phyloP scores from a whole-genome alignment of 495 filamentous ascomycete species.

The Hypoxylon cercidicola region DNA sequence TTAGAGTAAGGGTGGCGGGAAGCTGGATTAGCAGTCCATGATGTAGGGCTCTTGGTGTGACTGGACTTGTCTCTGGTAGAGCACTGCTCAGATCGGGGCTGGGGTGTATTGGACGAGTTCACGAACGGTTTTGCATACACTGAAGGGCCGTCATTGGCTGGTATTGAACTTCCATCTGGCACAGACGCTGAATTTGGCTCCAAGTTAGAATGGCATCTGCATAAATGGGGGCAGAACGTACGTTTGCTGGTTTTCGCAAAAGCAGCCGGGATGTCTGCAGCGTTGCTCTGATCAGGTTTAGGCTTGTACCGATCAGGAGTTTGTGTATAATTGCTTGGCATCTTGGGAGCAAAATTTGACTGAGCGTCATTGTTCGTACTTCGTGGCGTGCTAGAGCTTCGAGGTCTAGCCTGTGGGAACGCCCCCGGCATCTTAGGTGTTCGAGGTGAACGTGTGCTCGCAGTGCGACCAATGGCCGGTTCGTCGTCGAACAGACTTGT shows the following conservation, averaged over 20 bases:
- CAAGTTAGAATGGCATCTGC: not conserved
- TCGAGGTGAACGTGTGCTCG: conserved; percentile 37
- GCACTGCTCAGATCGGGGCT: not conserved
- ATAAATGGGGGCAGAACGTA: conserved; percentile 17
- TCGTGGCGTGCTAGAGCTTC: conserved; percentile 40
- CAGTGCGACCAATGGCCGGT: conserved; percentile 30
- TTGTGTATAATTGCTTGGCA: conserved; percentile 22
- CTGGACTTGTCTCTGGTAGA: not conserved
- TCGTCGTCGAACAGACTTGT: conserved; percentile 62
- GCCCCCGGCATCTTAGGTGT: conserved; percentile 37
- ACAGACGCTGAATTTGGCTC: conserved; percentile 8
- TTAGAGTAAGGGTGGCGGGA: not conserved
- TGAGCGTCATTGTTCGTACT: conserved; percentile 37
- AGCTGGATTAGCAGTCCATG: not conserved
- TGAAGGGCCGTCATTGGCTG: conserved; percentile 44
- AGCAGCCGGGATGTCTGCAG: conserved; percentile 5
- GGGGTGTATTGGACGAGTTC: not conserved
- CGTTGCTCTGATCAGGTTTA: conserved; percentile 15
- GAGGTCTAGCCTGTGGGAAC: conserved; percentile 29
- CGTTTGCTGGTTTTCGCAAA: conserved; percentile 19
- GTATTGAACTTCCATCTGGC: conserved; percentile 13
- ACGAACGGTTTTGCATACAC: conserved; percentile 48
- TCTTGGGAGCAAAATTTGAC: conserved; percentile 33
- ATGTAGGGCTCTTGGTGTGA: not conserved
- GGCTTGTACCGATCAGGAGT: conserved; percentile 45